These are phyloP conservation scores for Auriculariales sp. DNA, from an alignment of 768 basidiomycete species.

Conservation along the genomic window DNA sequence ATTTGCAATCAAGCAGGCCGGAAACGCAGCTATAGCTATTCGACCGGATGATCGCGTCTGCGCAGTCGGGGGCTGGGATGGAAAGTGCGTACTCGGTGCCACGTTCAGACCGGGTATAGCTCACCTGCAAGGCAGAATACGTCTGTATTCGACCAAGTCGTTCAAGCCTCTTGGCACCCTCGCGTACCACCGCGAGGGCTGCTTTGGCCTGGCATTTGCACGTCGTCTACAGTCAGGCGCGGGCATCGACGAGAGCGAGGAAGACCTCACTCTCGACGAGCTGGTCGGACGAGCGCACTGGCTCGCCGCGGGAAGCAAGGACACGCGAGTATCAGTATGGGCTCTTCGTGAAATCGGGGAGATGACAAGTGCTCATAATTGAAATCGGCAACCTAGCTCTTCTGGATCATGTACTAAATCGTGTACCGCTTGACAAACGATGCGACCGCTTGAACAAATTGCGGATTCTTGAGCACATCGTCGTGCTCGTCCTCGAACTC, in stretches of 20 bases:
- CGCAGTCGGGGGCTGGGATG: slow-evolving; percentile 91
- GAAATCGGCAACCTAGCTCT: too few relatives aligned
- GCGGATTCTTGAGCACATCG: slow-evolving; percentile 27
- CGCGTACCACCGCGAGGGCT: slow-evolving; percentile 63
- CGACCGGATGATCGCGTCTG: slow-evolving; percentile 64
- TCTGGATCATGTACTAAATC: too few relatives aligned
- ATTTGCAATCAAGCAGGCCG: slow-evolving; percentile 59
- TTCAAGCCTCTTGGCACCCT: slow-evolving; percentile 78
- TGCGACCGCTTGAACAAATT: slow-evolving; percentile 31
- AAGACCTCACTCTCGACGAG: slow-evolving; percentile 9
- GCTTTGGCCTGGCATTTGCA: slow-evolving; percentile 67
- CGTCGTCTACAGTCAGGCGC: background rate
- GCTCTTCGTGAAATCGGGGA: too few relatives aligned
- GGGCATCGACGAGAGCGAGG: slow-evolving; percentile 8
- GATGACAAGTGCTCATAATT: too few relatives aligned
- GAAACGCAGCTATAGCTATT: slow-evolving; percentile 65
- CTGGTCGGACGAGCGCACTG: slow-evolving; percentile 10
- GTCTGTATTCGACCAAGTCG: slow-evolving; percentile 66
- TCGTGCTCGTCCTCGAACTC: slow-evolving; percentile 37
- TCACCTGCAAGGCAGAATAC: slow-evolving; percentile 33
- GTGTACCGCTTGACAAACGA: slow-evolving; percentile 28
- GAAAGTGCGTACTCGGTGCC: slow-evolving; percentile 43
- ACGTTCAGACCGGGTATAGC: background rate
- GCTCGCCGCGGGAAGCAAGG: slow-evolving; percentile 26
- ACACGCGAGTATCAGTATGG: slow-evolving; percentile 8